These are phyloP conservation scores for Aspergillus puulaauensis DNA, from an alignment of 2,329 filamentous ascomycete genomes.

Conservation along the genomic window DNA sequence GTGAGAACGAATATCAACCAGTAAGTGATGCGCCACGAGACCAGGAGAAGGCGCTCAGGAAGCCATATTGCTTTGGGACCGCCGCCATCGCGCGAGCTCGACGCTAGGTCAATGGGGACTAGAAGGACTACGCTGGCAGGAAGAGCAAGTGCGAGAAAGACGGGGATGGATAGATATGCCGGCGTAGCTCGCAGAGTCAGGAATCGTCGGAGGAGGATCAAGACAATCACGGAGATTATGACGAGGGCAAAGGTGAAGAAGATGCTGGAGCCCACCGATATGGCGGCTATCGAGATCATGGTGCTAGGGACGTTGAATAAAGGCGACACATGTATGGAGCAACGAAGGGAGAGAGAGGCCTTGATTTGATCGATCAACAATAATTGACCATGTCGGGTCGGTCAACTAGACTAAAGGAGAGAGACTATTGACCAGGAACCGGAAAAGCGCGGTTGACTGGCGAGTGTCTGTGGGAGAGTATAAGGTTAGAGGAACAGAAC, in stretches of 20 bases:
- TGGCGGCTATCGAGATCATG: slow-evolving; percentile 36
- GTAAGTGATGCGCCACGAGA: slow-evolving; percentile 93
- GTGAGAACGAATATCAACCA: slow-evolving; percentile 96
- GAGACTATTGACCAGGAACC: slow-evolving; percentile 16
- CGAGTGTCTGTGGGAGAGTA: background rate
- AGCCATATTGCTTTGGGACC: slow-evolving; percentile 83
- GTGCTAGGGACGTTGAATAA: slow-evolving; percentile 18
- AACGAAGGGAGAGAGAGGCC: slow-evolving; percentile 11
- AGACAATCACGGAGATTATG: slow-evolving; percentile 70
- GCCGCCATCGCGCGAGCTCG: slow-evolving; percentile 72
- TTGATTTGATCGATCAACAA: slow-evolving; percentile 18
- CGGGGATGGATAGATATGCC: slow-evolving; percentile 82
- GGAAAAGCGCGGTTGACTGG: background rate
- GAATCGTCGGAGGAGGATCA: slow-evolving; percentile 85
- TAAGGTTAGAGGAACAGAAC: background rate
- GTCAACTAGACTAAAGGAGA: slow-evolving; percentile 10
- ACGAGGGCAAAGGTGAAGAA: slow-evolving; percentile 74
- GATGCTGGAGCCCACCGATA: slow-evolving; percentile 72
- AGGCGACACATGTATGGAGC: slow-evolving; percentile 10
- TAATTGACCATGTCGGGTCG: slow-evolving; percentile 14
- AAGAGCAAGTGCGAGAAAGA: slow-evolving; percentile 93
- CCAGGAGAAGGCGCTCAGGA: slow-evolving; percentile 71
- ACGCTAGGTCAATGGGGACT: slow-evolving; percentile 93
- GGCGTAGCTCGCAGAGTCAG: slow-evolving; percentile 88
- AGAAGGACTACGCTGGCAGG: slow-evolving; percentile 88